Evolutionary conservation across 1,284 basidiomycete species (phyloP), one percentile per base, ranked within the genome.

Genomic region (Thecaphora thlaspeos): DNA sequence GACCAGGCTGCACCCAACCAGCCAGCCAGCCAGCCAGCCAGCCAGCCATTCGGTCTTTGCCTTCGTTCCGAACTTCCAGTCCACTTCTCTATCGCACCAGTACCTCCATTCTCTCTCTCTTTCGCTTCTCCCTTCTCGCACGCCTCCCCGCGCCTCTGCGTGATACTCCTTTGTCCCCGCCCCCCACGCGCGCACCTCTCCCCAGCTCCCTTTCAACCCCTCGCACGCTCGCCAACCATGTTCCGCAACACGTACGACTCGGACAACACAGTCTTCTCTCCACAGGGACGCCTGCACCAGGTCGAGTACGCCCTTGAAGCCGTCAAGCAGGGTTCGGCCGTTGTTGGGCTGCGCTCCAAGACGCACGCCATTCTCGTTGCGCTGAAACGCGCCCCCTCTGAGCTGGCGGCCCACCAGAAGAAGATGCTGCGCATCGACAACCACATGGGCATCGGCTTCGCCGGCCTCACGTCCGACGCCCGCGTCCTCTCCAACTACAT

Each of bases 401-500:
- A 98, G 80, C 85, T 99, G 48, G 94, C 95, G 15, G 90, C 89
- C 37, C 97, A 98, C 83, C 95, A 99, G 79, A 93, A 98, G 82
- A 98, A 99, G 85, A 90, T 98, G 87, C 94, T 95, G 80, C 85
- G 91, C 75, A 95, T 99, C 85, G 95, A 98, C 79, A 93, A 97
- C 80, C 95, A 99, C 81, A 87, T 96, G 75, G 95, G 95, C 41
- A 92, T 99, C 75, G 95, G 92, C 43, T 98, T 98, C 78, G 95
- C 95, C 45, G 95, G 95, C 19, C 82, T 99, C 61, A 99, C 95
- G 9, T 93, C 90, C 46, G 95, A 99, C 82, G 95, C 95, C 47
- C 88, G 95, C 79, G 95, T 98, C 0, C 64, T 76, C 18, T 65
- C 64, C 57, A 97, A 98, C 81, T 97, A 94, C 79, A 98, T 99